Percentiles rank a stretch among this genome's conserved stretches.
These are phyloP conservation scores for Celoporthe dispersa DNA, from an alignment of 2,329 filamentous ascomycete species.

Conservation along the genomic window DNA sequence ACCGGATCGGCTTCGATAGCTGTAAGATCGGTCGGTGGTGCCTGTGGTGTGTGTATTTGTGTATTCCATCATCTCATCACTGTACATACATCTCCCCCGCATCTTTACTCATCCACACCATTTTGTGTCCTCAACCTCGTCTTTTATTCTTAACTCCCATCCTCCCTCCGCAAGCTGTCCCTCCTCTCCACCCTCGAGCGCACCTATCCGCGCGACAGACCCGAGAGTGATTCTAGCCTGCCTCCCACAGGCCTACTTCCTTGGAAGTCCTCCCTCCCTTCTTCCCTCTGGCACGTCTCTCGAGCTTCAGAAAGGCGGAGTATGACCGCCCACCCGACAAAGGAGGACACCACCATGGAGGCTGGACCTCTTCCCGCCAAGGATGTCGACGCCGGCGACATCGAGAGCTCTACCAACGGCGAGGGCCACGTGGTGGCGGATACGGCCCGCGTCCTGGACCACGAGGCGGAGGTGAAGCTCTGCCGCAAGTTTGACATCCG, in stretches of 20 bases:
- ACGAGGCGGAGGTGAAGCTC: slow-evolving; percentile 46
- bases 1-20: background rate
- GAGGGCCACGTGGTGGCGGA: slow-evolving; percentile 33
- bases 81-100: background rate
- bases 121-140: background rate
- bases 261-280: background rate
- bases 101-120: background rate
- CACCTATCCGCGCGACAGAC: background rate
- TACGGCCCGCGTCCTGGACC: slow-evolving; percentile 41
- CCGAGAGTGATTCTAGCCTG: background rate
- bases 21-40: background rate
- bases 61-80: background rate
- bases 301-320: background rate
- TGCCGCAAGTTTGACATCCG: slow-evolving; percentile 51
- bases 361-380: slow-evolving; percentile 19
- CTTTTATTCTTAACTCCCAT: background rate
- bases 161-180: background rate
- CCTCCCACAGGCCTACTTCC: background rate
- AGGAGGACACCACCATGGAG: slow-evolving; percentile 13
- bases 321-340: background rate
- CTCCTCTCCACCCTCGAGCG: background rate
- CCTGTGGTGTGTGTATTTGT: background rate
- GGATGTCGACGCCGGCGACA: slow-evolving; percentile 27
- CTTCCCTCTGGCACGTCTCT: background rate
- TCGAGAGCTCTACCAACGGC: slow-evolving; percentile 34